Base-by-base conservation (phyloP, 2,329 filamentous ascomycete species). In the Penicillium sp. region DNA sequence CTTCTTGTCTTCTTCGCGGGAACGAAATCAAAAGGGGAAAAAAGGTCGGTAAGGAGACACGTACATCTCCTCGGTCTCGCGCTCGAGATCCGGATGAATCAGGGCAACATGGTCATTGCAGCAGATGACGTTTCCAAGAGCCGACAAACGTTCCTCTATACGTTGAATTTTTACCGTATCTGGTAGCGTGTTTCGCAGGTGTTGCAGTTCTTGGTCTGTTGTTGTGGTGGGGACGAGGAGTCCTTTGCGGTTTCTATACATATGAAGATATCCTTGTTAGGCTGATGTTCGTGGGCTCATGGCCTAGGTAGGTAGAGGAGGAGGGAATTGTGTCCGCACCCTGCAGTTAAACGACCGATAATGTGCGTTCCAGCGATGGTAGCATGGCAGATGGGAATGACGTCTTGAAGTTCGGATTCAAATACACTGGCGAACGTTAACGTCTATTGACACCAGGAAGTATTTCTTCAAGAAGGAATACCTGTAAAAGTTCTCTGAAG, bases 401-500 rank as follows among this genome's bases (percentile, higher is more conserved):
- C 89, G 83, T 98, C 95, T 84, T 96, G 92, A 65, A 99, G 86
- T 84, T 99, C 95, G 66, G 94, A 90, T 85, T 99, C 95, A 83
- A 99, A 98, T 78, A 98, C 88, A 84, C 92, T 92, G 67, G 65
- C 21, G 50, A 21, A 11, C 11, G 30, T 63, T 23, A 65, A 41
- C 51, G 23, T 38, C 7, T 21, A 8, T 2, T 38, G 13, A 21
- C 8, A 47, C 23, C 6, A 9, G 21, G 41, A n/a, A 23, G 30
- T 35, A 44, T 64, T 23, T 15, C 9, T 17, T 30, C 11, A 17
- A 5, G 15, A 35, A 41, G 55, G 19, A 15, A 29, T 78, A 90
- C 88, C 88, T 93, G 88, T 98, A 98, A 82, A 99, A 99, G 87
- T 98, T 98, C 85, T 97, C 93, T 75, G 92, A 97, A 72, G 92